Conservation (phyloP, 331 rosid genomes). For the Telfairia occidentalis region DNA sequence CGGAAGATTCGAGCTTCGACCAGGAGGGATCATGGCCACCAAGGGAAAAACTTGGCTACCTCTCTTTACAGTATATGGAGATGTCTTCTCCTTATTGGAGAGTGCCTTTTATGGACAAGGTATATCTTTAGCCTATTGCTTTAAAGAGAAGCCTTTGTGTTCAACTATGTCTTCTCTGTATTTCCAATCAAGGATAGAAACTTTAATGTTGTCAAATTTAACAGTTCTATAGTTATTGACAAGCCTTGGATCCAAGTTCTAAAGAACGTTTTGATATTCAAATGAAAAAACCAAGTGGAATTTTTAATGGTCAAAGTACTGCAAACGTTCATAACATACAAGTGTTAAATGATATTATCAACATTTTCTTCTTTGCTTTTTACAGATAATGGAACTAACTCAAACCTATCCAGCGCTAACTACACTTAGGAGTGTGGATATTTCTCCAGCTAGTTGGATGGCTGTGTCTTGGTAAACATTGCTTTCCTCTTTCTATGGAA, state of each 20-base stretch:
- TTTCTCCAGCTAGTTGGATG: conserved; percentile 93
- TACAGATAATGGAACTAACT: conserved; percentile 53
- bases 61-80: conserved; percentile 45
- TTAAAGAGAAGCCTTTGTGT: not conserved
- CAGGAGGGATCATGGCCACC: conserved; percentile 37
- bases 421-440: conserved; percentile 60
- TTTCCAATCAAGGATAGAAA: not conserved
- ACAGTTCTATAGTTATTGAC: not conserved
- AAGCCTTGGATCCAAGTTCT: not conserved
- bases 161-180: too few species aligned
- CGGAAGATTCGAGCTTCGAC: conserved; percentile 55
- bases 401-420: conserved; percentile 35
- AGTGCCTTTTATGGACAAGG: conserved; percentile 61
- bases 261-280: not conserved
- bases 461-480: conserved; percentile 57
- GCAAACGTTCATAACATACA: not conserved
- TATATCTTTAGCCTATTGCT: conserved; percentile 11
- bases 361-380: conserved; percentile 7
- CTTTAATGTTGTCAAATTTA: not conserved
- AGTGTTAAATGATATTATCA: not conserved
- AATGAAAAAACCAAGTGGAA: not conserved
- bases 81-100: conserved; percentile 50
- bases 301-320: not conserved
- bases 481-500: not conserved
- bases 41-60: conserved; percentile 50